A percentile compares a stretch with the other conserved stretches of the same genome.
These are phyloP conservation scores for Rhodotorula sp. DNA, from an alignment of 1,284 basidiomycete species.

Conservation along the genomic window DNA sequence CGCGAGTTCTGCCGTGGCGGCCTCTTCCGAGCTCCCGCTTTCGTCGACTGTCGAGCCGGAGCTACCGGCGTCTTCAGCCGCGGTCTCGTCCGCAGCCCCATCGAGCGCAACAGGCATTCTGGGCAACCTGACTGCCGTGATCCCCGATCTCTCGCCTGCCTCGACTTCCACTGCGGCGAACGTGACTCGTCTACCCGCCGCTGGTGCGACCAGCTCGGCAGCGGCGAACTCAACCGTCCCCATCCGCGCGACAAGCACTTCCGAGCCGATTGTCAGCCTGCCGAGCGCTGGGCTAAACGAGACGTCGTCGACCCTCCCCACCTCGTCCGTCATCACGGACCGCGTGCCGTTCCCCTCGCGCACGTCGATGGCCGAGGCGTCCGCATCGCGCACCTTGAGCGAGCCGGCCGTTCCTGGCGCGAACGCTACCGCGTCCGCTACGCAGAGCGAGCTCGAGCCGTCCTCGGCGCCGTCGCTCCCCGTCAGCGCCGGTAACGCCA, in stretches of 20 bases:
- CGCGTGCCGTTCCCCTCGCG: not conserved
- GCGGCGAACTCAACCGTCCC: not conserved
- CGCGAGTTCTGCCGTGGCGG: not conserved
- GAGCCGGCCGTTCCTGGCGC: not conserved
- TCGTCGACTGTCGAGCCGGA: not conserved
- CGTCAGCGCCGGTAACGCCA: not conserved
- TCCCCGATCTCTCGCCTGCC: not conserved
- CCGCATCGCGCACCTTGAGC: not conserved
- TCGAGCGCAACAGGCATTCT: not conserved
- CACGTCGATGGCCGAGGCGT: not conserved
- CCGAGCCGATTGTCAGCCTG: not conserved
- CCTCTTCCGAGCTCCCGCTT: not conserved
- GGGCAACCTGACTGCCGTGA: not conserved
- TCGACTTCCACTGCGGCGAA: not conserved
- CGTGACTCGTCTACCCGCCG: not conserved
- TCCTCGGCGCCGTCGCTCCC: not conserved
- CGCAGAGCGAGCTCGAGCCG: not conserved
- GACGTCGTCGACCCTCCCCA: not conserved
- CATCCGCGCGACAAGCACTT: not conserved
- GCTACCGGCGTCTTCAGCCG: not conserved
- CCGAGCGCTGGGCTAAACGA: not conserved
- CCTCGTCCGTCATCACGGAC: not conserved
- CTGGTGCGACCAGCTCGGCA: not conserved
- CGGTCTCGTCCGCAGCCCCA: not conserved
- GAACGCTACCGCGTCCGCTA: not conserved